Conservation (phyloP, 2,329 filamentous ascomycete genomes). For the Aspergillus melleus region DNA sequence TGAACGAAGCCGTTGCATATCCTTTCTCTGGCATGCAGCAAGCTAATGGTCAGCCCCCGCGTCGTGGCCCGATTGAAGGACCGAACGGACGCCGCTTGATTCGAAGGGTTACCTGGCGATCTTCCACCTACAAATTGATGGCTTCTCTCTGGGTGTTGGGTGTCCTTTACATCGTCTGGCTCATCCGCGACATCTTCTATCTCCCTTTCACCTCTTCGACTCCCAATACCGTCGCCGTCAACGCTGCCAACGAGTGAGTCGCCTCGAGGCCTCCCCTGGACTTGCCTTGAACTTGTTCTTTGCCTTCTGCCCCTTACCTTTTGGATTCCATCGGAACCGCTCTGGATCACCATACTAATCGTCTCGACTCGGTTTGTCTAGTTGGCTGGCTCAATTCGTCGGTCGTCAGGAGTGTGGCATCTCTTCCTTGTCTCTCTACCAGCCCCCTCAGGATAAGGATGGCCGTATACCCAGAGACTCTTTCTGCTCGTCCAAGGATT, state of each 20-base stretch:
- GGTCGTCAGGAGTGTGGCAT: constrained; percentile 41
- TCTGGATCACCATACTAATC: constrained; percentile 12
- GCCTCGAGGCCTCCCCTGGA: neutral
- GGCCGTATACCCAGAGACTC: constrained; percentile 14
- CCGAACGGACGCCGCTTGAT: constrained; percentile 40
- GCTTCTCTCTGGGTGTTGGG: constrained; percentile 42
- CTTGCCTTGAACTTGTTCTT: constrained; percentile 1
- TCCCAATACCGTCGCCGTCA: constrained; percentile 6
- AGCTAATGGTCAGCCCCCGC: constrained; percentile 23
- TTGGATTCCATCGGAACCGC: neutral
- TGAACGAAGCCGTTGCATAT: constrained; percentile 38
- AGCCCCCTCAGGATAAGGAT: constrained; percentile 22
- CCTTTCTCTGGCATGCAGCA: constrained; percentile 31
- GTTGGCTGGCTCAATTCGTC: constrained; percentile 37
- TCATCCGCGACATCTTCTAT: constrained; percentile 42
- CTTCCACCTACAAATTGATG: constrained; percentile 44
- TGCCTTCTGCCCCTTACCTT: neutral
- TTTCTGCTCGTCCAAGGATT: constrained; percentile 37
- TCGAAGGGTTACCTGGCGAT: constrained; percentile 44
- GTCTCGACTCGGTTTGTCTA: constrained; percentile 17
- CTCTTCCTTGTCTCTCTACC: constrained; percentile 36
- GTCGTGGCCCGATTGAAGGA: constrained; percentile 42
- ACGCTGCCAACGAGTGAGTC: constrained; percentile 25
- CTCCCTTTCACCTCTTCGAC: constrained; percentile 32
- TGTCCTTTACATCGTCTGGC: constrained; percentile 42